Evolutionary conservation across 2,329 filamentous ascomycete genomes (phyloP).

Genomic region (Monosporascus sp.): DNA sequence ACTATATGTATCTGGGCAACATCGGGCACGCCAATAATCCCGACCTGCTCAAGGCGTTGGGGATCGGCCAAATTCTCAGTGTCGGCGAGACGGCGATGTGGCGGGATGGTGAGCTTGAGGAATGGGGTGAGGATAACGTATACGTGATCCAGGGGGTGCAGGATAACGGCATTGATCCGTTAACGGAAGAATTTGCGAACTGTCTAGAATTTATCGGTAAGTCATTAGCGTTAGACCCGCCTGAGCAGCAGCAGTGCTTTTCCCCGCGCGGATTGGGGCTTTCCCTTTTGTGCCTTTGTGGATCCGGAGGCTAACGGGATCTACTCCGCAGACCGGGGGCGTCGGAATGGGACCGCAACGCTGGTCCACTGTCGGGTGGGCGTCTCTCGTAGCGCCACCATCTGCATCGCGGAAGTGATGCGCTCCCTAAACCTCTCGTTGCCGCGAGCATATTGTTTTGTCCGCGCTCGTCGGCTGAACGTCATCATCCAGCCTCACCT

Average conservation of each 20-base stretch:
- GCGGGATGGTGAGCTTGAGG: constrained; percentile 63
- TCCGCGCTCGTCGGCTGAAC: constrained; percentile 85
- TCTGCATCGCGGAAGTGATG: constrained; percentile 99
- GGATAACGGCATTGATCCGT: constrained; percentile 91
- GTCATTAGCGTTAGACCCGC: constrained; percentile 28
- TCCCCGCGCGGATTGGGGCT: background rate
- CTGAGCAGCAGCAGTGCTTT: background rate
- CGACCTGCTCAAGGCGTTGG: constrained; percentile 70
- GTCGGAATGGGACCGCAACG: constrained; percentile 72
- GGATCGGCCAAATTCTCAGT: constrained; percentile 83
- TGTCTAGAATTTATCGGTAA: constrained; percentile 91
- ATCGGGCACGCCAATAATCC: constrained; percentile 92
- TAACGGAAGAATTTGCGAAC: constrained; percentile 78
- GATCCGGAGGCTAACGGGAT: constrained; percentile 1
- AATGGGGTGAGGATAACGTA: constrained; percentile 74
- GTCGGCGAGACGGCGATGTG: constrained; percentile 87
- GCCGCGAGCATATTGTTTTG: constrained; percentile 91
- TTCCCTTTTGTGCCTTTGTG: constrained; percentile 5
- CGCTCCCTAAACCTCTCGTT: constrained; percentile 73
- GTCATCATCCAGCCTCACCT: constrained; percentile 98
- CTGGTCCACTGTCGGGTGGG: constrained; percentile 95
- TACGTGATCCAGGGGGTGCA: constrained; percentile 82
- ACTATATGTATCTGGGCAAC: constrained; percentile 96
- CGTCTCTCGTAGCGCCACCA: constrained; percentile 91
- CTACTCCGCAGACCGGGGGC: constrained; percentile 63